Evolutionary conservation across 495 filamentous ascomycete species (phyloP), one percentile per base, ranked within the genome.

Genomic region (Neurospora sp.): DNA sequence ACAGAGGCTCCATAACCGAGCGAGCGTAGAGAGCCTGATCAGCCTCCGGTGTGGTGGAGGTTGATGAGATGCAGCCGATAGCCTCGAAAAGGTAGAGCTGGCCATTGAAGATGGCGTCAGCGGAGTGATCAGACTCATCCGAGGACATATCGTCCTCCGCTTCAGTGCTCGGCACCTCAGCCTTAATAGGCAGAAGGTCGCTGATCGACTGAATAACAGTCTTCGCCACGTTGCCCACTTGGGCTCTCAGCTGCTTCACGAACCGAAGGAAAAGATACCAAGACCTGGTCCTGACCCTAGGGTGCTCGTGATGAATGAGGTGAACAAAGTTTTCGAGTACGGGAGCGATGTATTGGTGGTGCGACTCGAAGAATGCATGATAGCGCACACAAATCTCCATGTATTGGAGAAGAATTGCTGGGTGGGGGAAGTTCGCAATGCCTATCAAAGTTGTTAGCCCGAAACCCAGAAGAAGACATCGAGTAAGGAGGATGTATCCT

Each of bases 351-450:
- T 90, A 87, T 2, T 89, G 85, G 3, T 90, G 86, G 76, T 97
- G 92, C 42, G 88, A 85, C 73, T 96, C 93, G 82, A 99, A 98
- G 82, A 97, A 97, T n/a, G 89, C 87, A 80, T 89, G 90, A 80
- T 98, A 98, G 42, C 96, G 91, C 40, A 97, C 94, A 79, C 93
- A 96, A 48, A 97, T 96, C 77, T 98, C 96, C 96, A 98, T 98
- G 77, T 96, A 98, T 81, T 97, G 94, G 18, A 98, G 86, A 73
- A 98, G 90, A 39, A 97, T 93, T 27, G 94, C 93, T 0, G 96
- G 96, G 81, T 98, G 96, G 5, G 91, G 89, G 79, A 93, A 96
- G 37, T 87, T 90, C 74, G 92, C 90, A 74, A 98, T 91, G 74
- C 92, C 93, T 94, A 77, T 27, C 69, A 71, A 39, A 14, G 5